Evolutionary conservation across 2,329 filamentous ascomycete genomes (phyloP), one percentile per base, ranked within the genome.

Genomic region (Colletotrichum echinochloae): DNA sequence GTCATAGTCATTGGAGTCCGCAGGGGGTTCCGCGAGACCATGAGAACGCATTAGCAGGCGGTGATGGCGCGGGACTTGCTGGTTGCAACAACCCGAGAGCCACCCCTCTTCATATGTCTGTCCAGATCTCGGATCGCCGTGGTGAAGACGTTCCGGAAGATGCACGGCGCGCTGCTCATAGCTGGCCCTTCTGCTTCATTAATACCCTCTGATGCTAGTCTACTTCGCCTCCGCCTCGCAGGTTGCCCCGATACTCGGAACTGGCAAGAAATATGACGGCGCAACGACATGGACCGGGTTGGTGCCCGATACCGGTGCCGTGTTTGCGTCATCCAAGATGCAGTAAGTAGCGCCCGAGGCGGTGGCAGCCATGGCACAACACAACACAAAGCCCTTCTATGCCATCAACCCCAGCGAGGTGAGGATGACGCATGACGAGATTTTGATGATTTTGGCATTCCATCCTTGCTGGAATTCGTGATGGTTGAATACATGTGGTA

Each of bases 91-190:
- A 72, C 70, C 62, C 63, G 71, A 1, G 84, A 84, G 2, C 83
- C 83, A 7, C 87, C 87, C 54, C 83, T 79, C 79, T 89, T 89
- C 20, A 84, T 86, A 79, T 89, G 85, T 33, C 84, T 83, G 23
- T 87, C 87, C 1, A 90, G 81, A 0, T 87, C 88, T 14, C 87
- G 82, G 77, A 90, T 87, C 16, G 65, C 67, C 5, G 89, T 80
- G 0, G 87, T 87, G 61, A 89, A 87, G 73, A 89, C 89, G 44
- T 86, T 89, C 1, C 88, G 86, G 65, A 89, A 87, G 73, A 89
- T 89, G 49, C 86, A 49, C 46, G 23, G 11, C 46, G 12, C 23
- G 46, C 46, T 23, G 44, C 20, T 46, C 14, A 3, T 16, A 51
- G 12, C 14, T 26, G 30, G 48, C 3, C 48, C 16, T 18, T 51